Evolutionary conservation across 768 basidiomycete genomes (phyloP), one percentile per base, ranked within the genome.

Genomic region (Xanthoconium stramineum): DNA sequence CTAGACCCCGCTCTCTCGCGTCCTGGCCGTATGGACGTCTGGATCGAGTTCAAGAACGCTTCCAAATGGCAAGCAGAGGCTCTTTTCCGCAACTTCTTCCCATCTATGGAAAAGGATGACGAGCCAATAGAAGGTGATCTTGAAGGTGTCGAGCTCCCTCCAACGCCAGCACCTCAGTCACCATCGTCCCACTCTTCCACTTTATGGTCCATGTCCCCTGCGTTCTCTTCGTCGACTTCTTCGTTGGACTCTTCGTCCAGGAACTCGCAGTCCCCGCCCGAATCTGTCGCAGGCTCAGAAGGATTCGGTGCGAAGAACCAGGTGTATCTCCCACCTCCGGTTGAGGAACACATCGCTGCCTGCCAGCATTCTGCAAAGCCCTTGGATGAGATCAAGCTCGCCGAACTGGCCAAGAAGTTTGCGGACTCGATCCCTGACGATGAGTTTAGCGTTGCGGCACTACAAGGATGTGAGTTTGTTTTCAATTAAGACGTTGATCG

Each of bases 11-110:
- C 94, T 0, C 82, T 96, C 12, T 89, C 86, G n/a, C 86, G 94
- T 51, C 91, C 94, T 6, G 94, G 94, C 17, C 87, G 89, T 30
- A 90, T 91, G 88, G 94, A 95, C 65, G 89, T 96, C 9, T 91
- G 90, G 85, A 81, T 95, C 45, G 89, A 93, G 70, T 95, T 95
- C 77, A 89, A 86, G 76, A 86, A 89, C 58, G 88, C 93, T 35
- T 87, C 84, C 57, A 86, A 85, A 61, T 86, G 85, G 82, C 91
- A 94, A 67, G 90, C 90, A 1, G 89, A 93, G 70, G 84, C 83
- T 20, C 78, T 94, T 40, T 94, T 92, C 83, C 82, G 87, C 58
- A 93, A 93, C 73, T 94, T 94, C 75, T 94, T 93, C 85, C 91
- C 91, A 0, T 88, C 83, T 15, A 76, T 82, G 11, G 88, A 89